These are phyloP conservation scores for Musa acuminata DNA, from an alignment of 176 grass and related monocot species.

Conservation along the genomic window DNA sequence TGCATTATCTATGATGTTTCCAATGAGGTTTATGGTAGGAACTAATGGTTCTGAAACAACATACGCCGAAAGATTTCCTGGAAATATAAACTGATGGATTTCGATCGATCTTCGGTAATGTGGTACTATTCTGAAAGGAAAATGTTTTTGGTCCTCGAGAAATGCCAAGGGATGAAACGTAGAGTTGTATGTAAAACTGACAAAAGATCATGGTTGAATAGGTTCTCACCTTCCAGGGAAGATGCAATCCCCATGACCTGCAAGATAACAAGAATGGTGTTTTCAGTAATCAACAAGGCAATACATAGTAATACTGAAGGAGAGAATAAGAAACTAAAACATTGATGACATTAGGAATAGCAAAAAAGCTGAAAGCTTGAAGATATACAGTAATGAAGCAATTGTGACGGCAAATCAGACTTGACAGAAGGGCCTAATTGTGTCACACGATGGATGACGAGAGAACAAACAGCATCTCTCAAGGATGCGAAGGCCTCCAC, in stretches of 20 bases:
- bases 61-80: too few species aligned
- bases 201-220: neutral
- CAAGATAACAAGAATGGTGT: neutral
- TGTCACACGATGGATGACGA: too few species aligned
- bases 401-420: too few species aligned
- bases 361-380: neutral
- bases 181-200: neutral
- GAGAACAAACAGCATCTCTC: too few species aligned
- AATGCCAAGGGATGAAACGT: neutral
- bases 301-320: neutral
- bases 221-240: slow-evolving; percentile 13
- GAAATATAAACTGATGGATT: too few species aligned
- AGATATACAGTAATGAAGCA: neutral
- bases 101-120: too few species aligned
- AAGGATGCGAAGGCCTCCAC: neutral
- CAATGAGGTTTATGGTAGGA: too few species aligned
- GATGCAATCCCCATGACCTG: slow-evolving; percentile 6
- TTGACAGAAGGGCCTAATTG: too few species aligned
- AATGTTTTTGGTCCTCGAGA: neutral
- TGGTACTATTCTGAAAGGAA: too few species aligned
- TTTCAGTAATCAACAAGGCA: neutral
- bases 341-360: neutral
- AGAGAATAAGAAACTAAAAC: neutral
- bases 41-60: too few species aligned
- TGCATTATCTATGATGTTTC: neutral